Evolutionary conservation across 1,284 basidiomycete genomes (phyloP), one percentile per base, ranked within the genome.

Genomic region (Cutaneotrichosporon dermatis): DNA sequence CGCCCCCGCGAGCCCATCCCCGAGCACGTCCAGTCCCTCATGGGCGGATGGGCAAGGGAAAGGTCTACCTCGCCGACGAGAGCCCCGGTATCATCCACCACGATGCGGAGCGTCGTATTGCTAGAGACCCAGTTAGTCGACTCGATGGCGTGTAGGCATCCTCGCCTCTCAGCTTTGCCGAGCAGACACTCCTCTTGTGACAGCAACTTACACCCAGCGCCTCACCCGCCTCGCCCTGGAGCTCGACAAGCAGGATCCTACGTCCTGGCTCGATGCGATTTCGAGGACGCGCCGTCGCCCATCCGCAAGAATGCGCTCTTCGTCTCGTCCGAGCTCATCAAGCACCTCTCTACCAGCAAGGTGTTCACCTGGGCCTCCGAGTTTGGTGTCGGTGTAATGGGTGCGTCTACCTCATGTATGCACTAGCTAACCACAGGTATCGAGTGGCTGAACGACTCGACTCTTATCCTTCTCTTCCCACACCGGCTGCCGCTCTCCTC

Each of bases 391-490:
- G 61, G 58, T 48, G 66, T 69, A 6, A 70, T 75, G 69, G 75
- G 74, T 73, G 45, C 36, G 72, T 64, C 25, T 25, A 25, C 7
- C n/a, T 33, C 37, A 2, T 16, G 37, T 9, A 33, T 13, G 13
- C 15, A n/a, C 5, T 15, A 11, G 12, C 58, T 59, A 37, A 59
- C 58, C 5, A 9, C 53, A 74, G 74, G 74, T 15, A 75, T 76
- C 55, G 75, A 76, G 66, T 76, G 75, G 75, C 66, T 76, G 8
- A 76, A 76, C 62, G 75, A 76, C 63, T 65, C 70, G 2, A 73
- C 73, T 0, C 67, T 76, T 6, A 58, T 71, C 11, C 65, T 76
- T 41, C 60, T 76, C 35, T 76, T 76, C 59, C 65, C n/a, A 63
- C 67, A 10, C 59, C 74, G 4, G 63, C 69, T 0, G 66, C 69